Evolutionary conservation across 1,139 yeast species (phyloP), one percentile per base, ranked within the genome.

Genomic region (Suhomyces ambrosiae): DNA sequence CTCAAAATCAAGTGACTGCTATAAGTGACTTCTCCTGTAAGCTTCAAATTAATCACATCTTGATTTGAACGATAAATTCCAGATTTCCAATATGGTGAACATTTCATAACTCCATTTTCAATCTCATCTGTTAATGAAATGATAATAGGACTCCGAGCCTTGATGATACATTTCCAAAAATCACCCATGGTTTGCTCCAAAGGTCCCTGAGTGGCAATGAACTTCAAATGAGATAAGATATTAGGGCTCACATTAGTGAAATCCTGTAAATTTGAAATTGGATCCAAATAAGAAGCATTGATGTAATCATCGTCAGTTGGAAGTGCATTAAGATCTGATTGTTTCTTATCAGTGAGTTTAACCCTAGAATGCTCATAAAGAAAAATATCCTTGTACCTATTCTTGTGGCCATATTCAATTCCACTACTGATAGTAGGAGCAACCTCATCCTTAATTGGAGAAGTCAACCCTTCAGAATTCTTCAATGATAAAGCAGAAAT

Each of bases 121-220:
- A 57, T 54, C 45, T 76, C 79, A 21, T 75, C 74, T 2, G 82
- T 74, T 37, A 78, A 60, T 3, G 81, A 74, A 11, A 77, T 48
- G 8, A 77, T 62, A 5, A 77, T 39, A 10, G 70, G 63, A 9
- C 68, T 60, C 22, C 60, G 53, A 42, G 72, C 68, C 45, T 73
- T 69, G 27, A 69, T 54, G 5, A 85, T 72, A 37, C 85, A 83
- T 49, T 79, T 78, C 94, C 95, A 88, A 54, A 87, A 87, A 56
- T 87, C 96, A 10, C 79, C 81, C 42, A 83, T 73, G 0, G 96
- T 86, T 15, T 82, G 78, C 2, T 81, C 79, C 27, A 87, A 60
- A 2, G 96, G 96, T 1, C 94, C 96, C 49, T 87, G 96, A 0
- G 95, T 83, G 0, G 95, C 96, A 46, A 87, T 82, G 54, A 82